Conservation (phyloP, 1,284 basidiomycete genomes). For the Schizophyllum amplum region DNA sequence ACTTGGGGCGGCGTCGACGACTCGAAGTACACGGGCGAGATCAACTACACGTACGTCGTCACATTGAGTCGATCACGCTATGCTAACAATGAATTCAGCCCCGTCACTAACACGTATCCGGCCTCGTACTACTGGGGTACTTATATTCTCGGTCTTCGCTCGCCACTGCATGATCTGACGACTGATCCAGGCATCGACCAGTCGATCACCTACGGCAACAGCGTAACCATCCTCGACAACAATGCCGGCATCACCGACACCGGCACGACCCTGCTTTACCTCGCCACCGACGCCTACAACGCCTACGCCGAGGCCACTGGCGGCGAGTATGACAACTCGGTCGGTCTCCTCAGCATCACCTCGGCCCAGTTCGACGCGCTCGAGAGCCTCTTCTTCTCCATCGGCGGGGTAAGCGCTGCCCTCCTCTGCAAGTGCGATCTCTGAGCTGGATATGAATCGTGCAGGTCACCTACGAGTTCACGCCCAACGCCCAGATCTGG, state of each 20-base stretch:
- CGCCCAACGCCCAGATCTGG: constrained; percentile 5
- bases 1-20: constrained; percentile 15
- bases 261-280: constrained; percentile 12
- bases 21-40: constrained; percentile 8
- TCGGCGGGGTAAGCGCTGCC: constrained; percentile 23
- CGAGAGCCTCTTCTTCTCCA: constrained; percentile 25
- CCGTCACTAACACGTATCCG: constrained; percentile 10
- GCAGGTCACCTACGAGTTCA: neutral
- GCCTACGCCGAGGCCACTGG: constrained; percentile 26
- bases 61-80: neutral
- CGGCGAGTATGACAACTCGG: constrained; percentile 22
- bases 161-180: neutral
- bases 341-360: constrained; percentile 28
- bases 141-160: neutral
- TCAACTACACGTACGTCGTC: constrained; percentile 5
- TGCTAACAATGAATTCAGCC: neutral
- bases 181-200: neutral
- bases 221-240: constrained; percentile 5
- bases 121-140: constrained; percentile 16
- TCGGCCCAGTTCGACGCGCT: constrained; percentile 24
- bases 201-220: constrained; percentile 4
- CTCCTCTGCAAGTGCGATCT: constrained; percentile 11
- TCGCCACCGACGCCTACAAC: constrained; percentile 13
- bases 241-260: constrained; percentile 14
- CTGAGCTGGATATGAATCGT: neutral